Evolutionary conservation across 345 rosid species (phyloP).

Genomic region (Euphorbia tirucalli): DNA sequence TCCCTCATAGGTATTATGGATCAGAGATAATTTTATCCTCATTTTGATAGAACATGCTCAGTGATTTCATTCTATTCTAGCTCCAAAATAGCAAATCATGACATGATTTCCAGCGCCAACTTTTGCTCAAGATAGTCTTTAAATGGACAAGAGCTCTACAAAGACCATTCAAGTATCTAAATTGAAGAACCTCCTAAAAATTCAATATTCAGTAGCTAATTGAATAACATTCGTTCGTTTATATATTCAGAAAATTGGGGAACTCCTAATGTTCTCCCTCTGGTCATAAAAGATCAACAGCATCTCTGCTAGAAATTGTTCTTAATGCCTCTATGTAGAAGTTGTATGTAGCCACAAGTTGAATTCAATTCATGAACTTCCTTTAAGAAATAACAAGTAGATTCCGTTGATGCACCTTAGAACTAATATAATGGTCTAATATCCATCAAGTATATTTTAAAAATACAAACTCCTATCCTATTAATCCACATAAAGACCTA

Average conservation of each 20-base stretch:
- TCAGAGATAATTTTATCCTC: not conserved
- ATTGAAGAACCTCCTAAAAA: not conserved
- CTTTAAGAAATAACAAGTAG: not conserved
- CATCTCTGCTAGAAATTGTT: not conserved
- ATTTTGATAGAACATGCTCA: not conserved
- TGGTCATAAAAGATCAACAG: not conserved
- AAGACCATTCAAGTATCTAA: not conserved
- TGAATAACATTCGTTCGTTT: not conserved
- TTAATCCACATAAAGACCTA: no score
- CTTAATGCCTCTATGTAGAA: no score
- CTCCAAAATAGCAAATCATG: not conserved
- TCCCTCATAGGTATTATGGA: not conserved
- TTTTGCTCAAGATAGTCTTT: not conserved
- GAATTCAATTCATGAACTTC: not conserved
- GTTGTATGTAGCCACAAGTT: not conserved
- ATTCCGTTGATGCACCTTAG: not conserved
- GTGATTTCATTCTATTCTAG: not conserved
- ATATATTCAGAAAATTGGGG: not conserved
- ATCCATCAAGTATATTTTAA: not conserved
- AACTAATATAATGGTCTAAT: not conserved
- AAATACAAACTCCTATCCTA: not conserved
- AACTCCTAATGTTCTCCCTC: not conserved
- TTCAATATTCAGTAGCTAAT: not conserved
- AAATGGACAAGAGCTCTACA: not conserved
- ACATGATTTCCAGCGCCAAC: not conserved